phyloP scores from a whole-genome alignment of 176 grass and related monocot species.

The Triticum dicoccoides region DNA sequence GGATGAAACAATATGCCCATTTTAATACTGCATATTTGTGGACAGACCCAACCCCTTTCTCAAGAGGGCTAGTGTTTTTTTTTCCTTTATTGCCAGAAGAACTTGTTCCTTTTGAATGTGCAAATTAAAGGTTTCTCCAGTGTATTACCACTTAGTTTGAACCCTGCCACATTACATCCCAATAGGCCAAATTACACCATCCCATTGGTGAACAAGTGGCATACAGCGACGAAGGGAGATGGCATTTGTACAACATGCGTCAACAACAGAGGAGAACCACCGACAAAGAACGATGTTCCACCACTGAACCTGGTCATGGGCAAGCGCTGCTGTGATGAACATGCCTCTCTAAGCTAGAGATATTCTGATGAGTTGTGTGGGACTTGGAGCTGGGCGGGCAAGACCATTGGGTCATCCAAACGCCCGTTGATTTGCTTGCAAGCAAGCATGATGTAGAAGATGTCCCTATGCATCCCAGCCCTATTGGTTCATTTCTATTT shows the following conservation, averaged over 20 bases:
- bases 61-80: background rate
- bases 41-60: background rate
- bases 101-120: too few species aligned
- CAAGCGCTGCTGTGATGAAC: too few species aligned
- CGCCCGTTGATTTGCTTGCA: background rate
- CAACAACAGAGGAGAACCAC: too few species aligned
- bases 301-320: too few species aligned
- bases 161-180: too few species aligned
- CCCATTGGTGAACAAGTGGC: too few species aligned
- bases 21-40: background rate
- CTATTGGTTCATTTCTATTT: background rate
- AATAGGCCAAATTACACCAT: too few species aligned
- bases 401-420: background rate
- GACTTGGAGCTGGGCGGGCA: background rate
- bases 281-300: too few species aligned
- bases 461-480: background rate
- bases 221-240: too few species aligned
- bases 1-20: background rate
- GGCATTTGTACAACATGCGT: too few species aligned
- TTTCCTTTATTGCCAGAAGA: background rate
- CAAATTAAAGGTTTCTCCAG: too few species aligned
- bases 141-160: too few species aligned
- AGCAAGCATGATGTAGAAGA: background rate
- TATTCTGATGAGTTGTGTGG: accelerated
- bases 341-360: background rate